phyloP scores from a whole-genome alignment of 1,284 basidiomycete species.

The Ceratobasidium sp. region DNA sequence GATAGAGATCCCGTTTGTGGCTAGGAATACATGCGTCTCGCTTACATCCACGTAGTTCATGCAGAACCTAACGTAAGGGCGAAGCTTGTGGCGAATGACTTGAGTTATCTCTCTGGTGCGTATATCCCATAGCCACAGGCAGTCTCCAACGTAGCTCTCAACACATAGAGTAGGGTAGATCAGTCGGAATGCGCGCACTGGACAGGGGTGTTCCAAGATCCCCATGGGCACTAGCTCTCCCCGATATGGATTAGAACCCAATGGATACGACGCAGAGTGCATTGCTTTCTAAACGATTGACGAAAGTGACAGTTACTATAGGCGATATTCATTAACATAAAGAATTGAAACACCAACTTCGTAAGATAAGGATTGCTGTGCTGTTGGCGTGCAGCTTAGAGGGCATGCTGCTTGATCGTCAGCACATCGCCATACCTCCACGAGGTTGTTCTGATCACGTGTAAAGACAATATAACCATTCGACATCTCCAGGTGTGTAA shows the following conservation, averaged over 20 bases:
- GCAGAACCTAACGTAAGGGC: slow-evolving; percentile 1
- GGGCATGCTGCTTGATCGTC: slow-evolving; percentile 9
- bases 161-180: slow-evolving; percentile 38
- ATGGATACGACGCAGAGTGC: not conserved
- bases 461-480: slow-evolving; percentile 24
- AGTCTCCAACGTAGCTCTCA: slow-evolving; percentile 8
- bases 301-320: no score
- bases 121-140: slow-evolving; percentile 37
- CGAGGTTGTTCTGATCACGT: not conserved
- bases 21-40: slow-evolving; percentile 37
- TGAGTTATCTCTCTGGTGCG: slow-evolving; percentile 23
- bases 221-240: slow-evolving; percentile 39
- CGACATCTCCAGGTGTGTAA: slow-evolving; percentile 30
- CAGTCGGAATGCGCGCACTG: slow-evolving; percentile 14
- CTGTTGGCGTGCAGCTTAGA: not conserved
- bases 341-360: not conserved
- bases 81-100: slow-evolving; percentile 19
- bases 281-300: slow-evolving; percentile 1
- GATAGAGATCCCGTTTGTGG: slow-evolving; percentile 25
- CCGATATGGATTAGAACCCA: not conserved
- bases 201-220: not conserved
- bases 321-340: not conserved
- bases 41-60: slow-evolving; percentile 35
- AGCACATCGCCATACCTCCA: slow-evolving; percentile 36
- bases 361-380: not conserved